A percentile compares a stretch with the other conserved stretches of the same genome.
These are phyloP conservation scores for Balansia obtecta DNA, from an alignment of 2,329 filamentous ascomycete genomes.

Conservation along the genomic window DNA sequence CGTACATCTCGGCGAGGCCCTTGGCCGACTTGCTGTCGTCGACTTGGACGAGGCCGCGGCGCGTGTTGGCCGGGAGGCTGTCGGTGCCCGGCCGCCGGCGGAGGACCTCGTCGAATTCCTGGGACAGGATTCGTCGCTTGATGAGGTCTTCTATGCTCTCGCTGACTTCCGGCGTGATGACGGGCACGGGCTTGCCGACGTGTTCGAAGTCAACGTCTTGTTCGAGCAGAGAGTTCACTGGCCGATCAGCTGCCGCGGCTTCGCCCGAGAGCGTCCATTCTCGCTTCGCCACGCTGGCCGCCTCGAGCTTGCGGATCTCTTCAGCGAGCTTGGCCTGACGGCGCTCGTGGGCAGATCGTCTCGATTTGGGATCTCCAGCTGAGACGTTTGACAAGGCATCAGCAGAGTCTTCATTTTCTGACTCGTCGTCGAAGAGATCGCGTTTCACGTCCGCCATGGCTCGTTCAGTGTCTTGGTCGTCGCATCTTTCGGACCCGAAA, in stretches of 20 bases:
- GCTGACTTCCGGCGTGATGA: conserved; percentile 82
- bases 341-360: conserved; percentile 74
- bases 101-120: conserved; percentile 86
- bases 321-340: conserved; percentile 74
- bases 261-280: conserved; percentile 88
- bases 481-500: conserved; percentile 31
- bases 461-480: conserved; percentile 59
- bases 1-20: conserved; percentile 83
- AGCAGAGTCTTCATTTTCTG: conserved; percentile 51
- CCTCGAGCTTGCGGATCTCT: conserved; percentile 85
- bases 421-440: conserved; percentile 76
- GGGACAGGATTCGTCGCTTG: conserved; percentile 80
- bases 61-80: conserved; percentile 44
- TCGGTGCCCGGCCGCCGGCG: conserved; percentile 67
- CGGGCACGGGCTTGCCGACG: conserved; percentile 84
- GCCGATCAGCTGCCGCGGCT: conserved; percentile 68
- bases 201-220: conserved; percentile 94
- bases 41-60: conserved; percentile 65
- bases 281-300: conserved; percentile 76
- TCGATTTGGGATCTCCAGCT: conserved; percentile 56
- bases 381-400: conserved; percentile 54
- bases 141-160: conserved; percentile 89
- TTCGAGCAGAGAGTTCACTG: conserved; percentile 83
- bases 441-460: conserved; percentile 80
- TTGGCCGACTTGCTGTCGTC: conserved; percentile 82